Evolutionary conservation across 1,139 yeast genomes (phyloP), one percentile per base, ranked within the genome.

Genomic region (Kluyveromyces marxianus): DNA sequence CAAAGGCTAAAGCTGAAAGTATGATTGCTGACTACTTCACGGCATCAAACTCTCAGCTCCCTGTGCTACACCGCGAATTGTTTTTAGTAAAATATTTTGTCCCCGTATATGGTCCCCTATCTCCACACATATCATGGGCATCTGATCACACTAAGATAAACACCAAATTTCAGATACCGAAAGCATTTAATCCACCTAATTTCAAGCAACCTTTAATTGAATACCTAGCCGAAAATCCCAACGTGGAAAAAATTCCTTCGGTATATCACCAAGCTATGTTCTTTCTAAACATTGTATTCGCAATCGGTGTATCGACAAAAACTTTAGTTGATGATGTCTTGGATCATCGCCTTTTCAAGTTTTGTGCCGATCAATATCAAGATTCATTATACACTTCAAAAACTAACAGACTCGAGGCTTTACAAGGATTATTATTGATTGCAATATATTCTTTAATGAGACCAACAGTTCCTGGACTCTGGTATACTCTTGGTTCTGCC

Each of bases 401-500:
- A 0, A 40, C 43, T 4, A 86, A 87, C 57, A 74, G 82, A 36
- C 66, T 87, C 40, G 94, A 84, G 56, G 74, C 85, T 0, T 65
- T 89, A 2, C 90, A 85, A 58, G 92, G 90, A 0, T 69, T 86
- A 21, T 61, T 89, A 30, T 67, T 87, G 25, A 67, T 83, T 37
- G 79, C 94, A 0, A 61, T 81, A 4, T 89, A 84, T 59, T 80
- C 95, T 2, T 73, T 78, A 26, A 73, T 83, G 89, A 69, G 88
- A 51, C 89, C 90, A 0, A 77, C 84, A 1, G 77, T 79, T 3
- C 96, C 96, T 0, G 94, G 96, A 2, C 87, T 87, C n/a, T 89
- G 97, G 97, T 87, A 87, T 58, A 79, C 86, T 1, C 69, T 87
- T 50, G 96, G 96, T 0, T 77, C 87, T 4, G 92, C 92, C 0